A percentile compares a stretch with the other conserved stretches of the same genome.
These are phyloP conservation scores for Phialophora tarda DNA, from an alignment of 2,329 filamentous ascomycete species.

Conservation along the genomic window DNA sequence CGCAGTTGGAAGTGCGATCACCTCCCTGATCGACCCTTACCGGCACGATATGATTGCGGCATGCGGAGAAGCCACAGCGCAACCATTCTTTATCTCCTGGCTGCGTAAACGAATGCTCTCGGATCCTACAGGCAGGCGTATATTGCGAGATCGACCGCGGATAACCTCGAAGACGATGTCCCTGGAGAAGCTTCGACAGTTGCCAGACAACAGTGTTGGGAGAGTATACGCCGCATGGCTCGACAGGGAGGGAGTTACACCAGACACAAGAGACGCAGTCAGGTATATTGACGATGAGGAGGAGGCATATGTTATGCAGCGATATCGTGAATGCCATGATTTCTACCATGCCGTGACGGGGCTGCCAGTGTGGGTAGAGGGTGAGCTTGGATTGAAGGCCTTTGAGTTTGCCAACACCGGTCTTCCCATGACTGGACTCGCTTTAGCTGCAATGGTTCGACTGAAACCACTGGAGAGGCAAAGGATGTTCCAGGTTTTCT, in stretches of 20 bases:
- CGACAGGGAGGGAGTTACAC: conserved; percentile 90
- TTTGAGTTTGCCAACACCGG: conserved; percentile 97
- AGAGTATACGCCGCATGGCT: conserved; percentile 85
- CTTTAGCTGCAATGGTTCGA: conserved; percentile 71
- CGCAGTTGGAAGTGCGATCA: conserved; percentile 65
- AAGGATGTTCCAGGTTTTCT: conserved; percentile 74
- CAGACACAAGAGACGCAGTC: conserved; percentile 82
- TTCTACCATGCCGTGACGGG: conserved; percentile 97
- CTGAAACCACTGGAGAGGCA: conserved; percentile 68
- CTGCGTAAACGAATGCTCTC: conserved; percentile 91
- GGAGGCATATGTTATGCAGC: conserved; percentile 97
- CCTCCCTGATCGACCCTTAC: conserved; percentile 73
- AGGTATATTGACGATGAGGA: conserved; percentile 94
- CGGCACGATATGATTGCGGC: conserved; percentile 89
- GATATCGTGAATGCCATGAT: conserved; percentile 96
- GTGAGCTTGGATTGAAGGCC: conserved; percentile 95
- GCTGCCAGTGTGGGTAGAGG: conserved; percentile 88
- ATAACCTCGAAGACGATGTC: conserved; percentile 76
- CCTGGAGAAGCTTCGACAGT: conserved; percentile 70
- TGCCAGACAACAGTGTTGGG: conserved; percentile 78
- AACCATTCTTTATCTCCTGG: conserved; percentile 91
- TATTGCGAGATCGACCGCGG: conserved; percentile 86
- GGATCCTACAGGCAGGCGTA: conserved; percentile 81
- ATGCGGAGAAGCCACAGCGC: conserved; percentile 91
- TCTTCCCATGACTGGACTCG: conserved; percentile 91